Conservation (phyloP, 169 alveolate species). For the Miamiensis avidus region DNA sequence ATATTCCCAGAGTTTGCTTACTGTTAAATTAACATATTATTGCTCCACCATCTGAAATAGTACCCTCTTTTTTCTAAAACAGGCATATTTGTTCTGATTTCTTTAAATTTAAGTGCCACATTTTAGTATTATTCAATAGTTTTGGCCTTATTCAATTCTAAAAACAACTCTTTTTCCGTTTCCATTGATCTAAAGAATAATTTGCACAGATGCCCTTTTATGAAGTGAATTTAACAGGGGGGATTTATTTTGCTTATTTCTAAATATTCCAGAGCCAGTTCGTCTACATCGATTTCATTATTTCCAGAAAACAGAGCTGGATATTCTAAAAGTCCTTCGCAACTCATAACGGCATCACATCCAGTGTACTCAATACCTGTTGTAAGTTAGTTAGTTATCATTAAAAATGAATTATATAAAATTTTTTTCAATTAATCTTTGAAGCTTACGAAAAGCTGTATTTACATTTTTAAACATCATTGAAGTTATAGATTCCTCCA, state of each 20-base stretch:
- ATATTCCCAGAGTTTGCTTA: too few relatives aligned
- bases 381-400: too few relatives aligned
- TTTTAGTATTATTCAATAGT: conserved; percentile 51
- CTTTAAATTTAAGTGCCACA: conserved; percentile 53
- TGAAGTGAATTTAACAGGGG: conserved; percentile 34
- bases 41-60: conserved; percentile 63
- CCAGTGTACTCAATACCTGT: conserved; percentile 72
- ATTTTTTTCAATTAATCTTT: too few relatives aligned
- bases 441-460: too few relatives aligned
- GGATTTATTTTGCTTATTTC: conserved; percentile 50
- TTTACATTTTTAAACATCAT: conserved; percentile 69
- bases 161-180: conserved; percentile 63
- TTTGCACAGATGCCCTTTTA: conserved; percentile 68
- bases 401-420: too few relatives aligned
- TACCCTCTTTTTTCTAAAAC: conserved; percentile 68
- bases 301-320: conserved; percentile 73
- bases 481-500: conserved; percentile 74
- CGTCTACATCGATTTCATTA: conserved; percentile 66
- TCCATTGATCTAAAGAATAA: conserved; percentile 59
- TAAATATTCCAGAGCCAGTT: conserved; percentile 65
- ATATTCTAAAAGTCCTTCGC: conserved; percentile 79
- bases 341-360: conserved; percentile 82
- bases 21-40: too few relatives aligned
- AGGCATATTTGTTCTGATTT: conserved; percentile 48
- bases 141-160: conserved; percentile 44